Evolutionary conservation across 2,329 filamentous ascomycete species (phyloP), one percentile per base, ranked within the genome.

Genomic region (Cladosporium phlei): DNA sequence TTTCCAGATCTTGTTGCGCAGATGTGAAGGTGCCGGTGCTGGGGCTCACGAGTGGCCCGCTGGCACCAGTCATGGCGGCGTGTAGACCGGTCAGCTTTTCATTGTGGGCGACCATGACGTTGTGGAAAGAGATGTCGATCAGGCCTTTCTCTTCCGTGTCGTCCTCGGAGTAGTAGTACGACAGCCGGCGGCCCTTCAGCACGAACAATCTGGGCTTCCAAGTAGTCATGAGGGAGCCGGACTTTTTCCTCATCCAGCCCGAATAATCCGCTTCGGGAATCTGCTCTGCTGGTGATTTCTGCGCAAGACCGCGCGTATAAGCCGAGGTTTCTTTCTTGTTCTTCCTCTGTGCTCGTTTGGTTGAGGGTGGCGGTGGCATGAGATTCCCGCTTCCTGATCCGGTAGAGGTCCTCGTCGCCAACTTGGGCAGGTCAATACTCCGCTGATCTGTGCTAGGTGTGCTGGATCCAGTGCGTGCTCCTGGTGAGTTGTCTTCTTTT

Each of bases 241-340:
- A 95, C 68, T 94, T 90, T 77, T 98, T 98, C 75, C 93, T 97
- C 93, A 98, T 98, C 93, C 93, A 98, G 1, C 93, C 93, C 59
- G 85, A 91, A 65, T 95, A 97, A 62, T 98, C 91, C 46, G 88
- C 91, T 51, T 81, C 82, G 52, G 82, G 72, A 67, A 95, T 93
- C 51, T 91, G 89, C 62, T 95, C 88, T 46, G 82, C 75, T 0
- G 93, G 93, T 0, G 79, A 71, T 50, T 91, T 85, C 66, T 90
- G 89, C 57, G 86, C 78, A 30, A 97, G 71, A 0, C 93, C 93
- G 22, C 87, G 84, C 14, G 83, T 87, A 67, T 97, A 98, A 1
- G 93, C 93, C 60, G 90, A 96, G 0, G 93, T 98, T 48, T 88
- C 84, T 64, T 97, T 94, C 72, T 98, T 98, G 42, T 82, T 80